phyloP scores from a whole-genome alignment of 2,329 filamentous ascomycete genomes.

The Thermomyces lanuginosus region DNA sequence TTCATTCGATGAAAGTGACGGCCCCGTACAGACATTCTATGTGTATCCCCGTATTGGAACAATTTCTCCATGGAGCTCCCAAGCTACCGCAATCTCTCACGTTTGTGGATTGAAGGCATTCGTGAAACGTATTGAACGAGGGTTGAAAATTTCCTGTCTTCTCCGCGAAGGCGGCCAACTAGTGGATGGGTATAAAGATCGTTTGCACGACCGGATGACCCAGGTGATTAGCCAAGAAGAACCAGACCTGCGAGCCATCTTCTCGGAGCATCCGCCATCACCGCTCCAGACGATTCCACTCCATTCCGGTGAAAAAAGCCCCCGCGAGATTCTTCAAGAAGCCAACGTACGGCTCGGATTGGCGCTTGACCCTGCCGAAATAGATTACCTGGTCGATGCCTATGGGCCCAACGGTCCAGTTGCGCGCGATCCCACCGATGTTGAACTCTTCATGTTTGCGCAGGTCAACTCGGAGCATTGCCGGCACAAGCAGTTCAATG shows the following conservation, averaged over 20 bases:
- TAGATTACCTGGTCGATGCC: constrained; percentile 81
- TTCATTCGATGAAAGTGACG: constrained; percentile 31
- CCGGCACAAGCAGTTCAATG: constrained; percentile 84
- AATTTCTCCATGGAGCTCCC: constrained; percentile 92
- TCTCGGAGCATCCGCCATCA: constrained; percentile 49
- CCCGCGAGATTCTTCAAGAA: constrained; percentile 56
- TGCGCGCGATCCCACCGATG: constrained; percentile 56
- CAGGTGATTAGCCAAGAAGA: constrained; percentile 53
- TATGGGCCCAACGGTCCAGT: constrained; percentile 49
- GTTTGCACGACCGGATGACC: constrained; percentile 89
- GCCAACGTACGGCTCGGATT: constrained; percentile 76
- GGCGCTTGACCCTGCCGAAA: constrained; percentile 73
- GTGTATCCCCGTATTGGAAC: constrained; percentile 64
- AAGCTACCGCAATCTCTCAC: constrained; percentile 83
- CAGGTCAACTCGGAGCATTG: constrained; percentile 98
- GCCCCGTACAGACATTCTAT: constrained; percentile 46
- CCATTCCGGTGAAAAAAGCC: constrained; percentile 46
- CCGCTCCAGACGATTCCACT: constrained; percentile 63
- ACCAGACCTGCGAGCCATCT: constrained; percentile 61
- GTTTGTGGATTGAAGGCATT: constrained; percentile 67
- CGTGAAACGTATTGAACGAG: constrained; percentile 69
- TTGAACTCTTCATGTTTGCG: constrained; percentile 98
- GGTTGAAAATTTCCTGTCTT: constrained; percentile 54
- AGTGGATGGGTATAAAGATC: constrained; percentile 44
- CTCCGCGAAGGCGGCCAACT: constrained; percentile 40